phyloP scores from a whole-genome alignment of 1,284 basidiomycete species.

The Cutaneotrichosporon curvatum region DNA sequence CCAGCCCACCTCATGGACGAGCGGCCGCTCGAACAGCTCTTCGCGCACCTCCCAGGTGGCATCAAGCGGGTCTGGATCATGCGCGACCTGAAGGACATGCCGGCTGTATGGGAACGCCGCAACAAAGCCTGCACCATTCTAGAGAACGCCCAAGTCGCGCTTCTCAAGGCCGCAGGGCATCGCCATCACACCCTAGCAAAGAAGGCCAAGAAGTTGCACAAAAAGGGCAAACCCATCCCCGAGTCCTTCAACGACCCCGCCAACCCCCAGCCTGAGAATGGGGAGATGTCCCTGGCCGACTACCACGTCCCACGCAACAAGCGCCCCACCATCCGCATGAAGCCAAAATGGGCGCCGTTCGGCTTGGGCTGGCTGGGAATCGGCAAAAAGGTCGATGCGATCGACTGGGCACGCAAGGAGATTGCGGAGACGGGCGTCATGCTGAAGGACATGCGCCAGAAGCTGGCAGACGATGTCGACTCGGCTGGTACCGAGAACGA shows the following conservation, averaged over 20 bases:
- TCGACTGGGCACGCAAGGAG: slow-evolving; percentile 65
- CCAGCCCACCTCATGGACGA: slow-evolving; percentile 59
- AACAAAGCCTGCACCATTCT: slow-evolving; percentile 56
- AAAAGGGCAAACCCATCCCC: slow-evolving; percentile 36
- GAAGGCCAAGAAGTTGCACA: slow-evolving; percentile 27
- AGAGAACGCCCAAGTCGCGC: slow-evolving; percentile 57
- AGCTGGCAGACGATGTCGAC: slow-evolving; percentile 47
- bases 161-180: slow-evolving; percentile 52
- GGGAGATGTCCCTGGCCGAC: slow-evolving; percentile 40
- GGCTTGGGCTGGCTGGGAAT: slow-evolving; percentile 57
- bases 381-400: slow-evolving; percentile 75
- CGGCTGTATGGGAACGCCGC: slow-evolving; percentile 57
- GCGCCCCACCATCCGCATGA: slow-evolving; percentile 73
- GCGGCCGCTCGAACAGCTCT: slow-evolving; percentile 57
- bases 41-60: slow-evolving; percentile 65
- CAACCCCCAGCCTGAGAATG: slow-evolving; percentile 27
- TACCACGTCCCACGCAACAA: slow-evolving; percentile 60
- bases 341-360: slow-evolving; percentile 55
- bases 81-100: slow-evolving; percentile 56
- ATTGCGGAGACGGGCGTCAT: slow-evolving; percentile 30
- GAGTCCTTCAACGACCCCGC: slow-evolving; percentile 23
- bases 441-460: slow-evolving; percentile 38
- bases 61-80: slow-evolving; percentile 71
- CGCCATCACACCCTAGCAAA: slow-evolving; percentile 23
- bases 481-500: slow-evolving; percentile 32